Evolutionary conservation across 176 grass and related monocot species (phyloP).

Genomic region (Zea luxurians): DNA sequence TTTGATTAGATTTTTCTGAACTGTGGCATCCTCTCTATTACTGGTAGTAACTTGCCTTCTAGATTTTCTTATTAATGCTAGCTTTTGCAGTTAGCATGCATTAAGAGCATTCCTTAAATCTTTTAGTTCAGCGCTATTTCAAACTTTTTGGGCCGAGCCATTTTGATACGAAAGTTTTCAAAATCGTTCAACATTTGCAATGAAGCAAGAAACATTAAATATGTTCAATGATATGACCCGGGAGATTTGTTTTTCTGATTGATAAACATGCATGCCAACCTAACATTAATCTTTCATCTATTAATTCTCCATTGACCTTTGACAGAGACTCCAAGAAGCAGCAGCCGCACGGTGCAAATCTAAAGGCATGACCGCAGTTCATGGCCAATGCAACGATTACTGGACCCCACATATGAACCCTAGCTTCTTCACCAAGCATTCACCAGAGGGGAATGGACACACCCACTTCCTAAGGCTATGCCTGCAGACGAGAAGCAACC

Average conservation of each 20-base stretch:
- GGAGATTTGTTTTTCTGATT: constrained; percentile 72
- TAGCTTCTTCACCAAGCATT: no score
- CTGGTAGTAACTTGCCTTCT: background rate
- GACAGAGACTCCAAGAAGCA: no score
- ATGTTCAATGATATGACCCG: constrained; percentile 57
- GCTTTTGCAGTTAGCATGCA: background rate
- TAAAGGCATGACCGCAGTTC: no score
- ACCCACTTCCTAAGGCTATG: no score
- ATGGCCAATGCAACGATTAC: no score
- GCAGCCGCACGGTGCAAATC: no score
- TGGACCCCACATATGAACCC: no score
- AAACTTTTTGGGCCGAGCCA: constrained; percentile 41
- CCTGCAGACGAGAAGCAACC: no score
- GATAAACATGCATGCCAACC: constrained; percentile 62
- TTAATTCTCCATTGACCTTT: constrained; percentile 34
- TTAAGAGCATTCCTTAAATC: constrained; percentile 6
- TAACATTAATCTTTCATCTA: constrained; percentile 62
- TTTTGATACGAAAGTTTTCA: constrained; percentile 63
- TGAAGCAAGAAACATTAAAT: constrained; percentile 17
- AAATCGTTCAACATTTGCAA: constrained; percentile 31
- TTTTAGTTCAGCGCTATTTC: constrained; percentile 16
- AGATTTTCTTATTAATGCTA: background rate
- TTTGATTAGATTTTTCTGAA: constrained; percentile 12
- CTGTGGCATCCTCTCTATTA: background rate
- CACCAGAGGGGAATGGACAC: no score